These are phyloP conservation scores for Triticum dicoccoides DNA, from an alignment of 176 grass and related monocot species.

Conservation along the genomic window DNA sequence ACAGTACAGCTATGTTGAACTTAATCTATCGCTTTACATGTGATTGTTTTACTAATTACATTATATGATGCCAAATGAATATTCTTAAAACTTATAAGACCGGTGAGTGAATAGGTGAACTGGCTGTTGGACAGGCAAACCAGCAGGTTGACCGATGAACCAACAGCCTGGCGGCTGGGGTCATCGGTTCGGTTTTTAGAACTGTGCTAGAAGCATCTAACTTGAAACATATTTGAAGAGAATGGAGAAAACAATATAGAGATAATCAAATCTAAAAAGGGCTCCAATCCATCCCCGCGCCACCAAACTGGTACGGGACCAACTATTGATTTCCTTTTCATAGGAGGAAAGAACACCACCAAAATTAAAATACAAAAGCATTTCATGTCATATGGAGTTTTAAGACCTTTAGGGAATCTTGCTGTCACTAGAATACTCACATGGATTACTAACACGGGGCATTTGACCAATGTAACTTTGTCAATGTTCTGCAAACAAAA, in stretches of 20 bases:
- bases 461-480: constrained; percentile 85
- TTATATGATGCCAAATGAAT: neutral
- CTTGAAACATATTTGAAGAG: neutral
- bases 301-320: neutral
- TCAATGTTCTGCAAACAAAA: constrained; percentile 88
- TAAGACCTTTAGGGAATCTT: neutral
- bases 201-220: neutral
- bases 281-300: neutral
- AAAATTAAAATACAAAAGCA: constrained; percentile 7
- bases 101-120: neutral
- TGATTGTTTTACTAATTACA: neutral
- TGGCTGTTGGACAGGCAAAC: neutral
- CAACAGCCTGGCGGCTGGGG: neutral
- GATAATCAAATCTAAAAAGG: constrained; percentile 22
- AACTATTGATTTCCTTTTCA: neutral
- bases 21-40: neutral
- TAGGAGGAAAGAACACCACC: neutral
- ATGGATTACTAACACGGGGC: constrained; percentile 96
- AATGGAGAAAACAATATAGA: neutral
- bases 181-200: neutral
- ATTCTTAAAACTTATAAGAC: neutral
- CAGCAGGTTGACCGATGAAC: neutral
- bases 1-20: neutral
- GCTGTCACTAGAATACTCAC: constrained; percentile 65
- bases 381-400: constrained; percentile 32